A percentile compares a stretch with the other conserved stretches of the same genome.
Conservation (phyloP, 805 yeast genomes). For the Nakazawaea anatomiae region DNA sequence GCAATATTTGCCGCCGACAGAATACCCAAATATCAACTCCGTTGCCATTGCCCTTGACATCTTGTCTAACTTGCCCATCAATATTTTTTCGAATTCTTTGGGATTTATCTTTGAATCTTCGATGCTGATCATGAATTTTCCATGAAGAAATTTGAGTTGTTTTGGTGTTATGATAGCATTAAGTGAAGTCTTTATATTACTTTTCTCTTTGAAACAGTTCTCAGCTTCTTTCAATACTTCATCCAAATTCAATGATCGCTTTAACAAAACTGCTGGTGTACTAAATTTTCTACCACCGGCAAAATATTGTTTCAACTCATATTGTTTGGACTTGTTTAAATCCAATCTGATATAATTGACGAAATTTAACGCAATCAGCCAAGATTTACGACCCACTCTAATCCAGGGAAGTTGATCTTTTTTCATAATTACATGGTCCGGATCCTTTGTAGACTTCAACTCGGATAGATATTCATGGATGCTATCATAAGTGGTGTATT, state of each 20-base stretch:
- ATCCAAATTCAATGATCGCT: conserved; percentile 13
- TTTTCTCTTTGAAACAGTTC: conserved; percentile 6
- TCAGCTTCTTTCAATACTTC: conserved; percentile 15
- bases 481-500: conserved; percentile 9
- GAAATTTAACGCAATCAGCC: conserved; percentile 7
- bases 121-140: conserved; percentile 13
- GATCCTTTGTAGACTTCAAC: conserved; percentile 1
- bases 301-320: conserved; percentile 7
- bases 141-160: conserved; percentile 16
- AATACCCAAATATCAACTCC: conserved; percentile 23
- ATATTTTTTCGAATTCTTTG: conserved; percentile 12
- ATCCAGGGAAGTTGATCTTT: conserved; percentile 9
- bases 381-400: conserved; percentile 8
- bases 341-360: conserved; percentile 7
- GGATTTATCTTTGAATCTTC: conserved; percentile 18
- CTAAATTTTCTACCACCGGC: background rate
- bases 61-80: conserved; percentile 13
- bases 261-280: background rate
- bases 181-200: conserved; percentile 9
- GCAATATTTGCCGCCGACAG: conserved; percentile 21
- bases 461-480: conserved; percentile 7
- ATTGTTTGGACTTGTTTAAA: conserved; percentile 7
- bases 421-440: conserved; percentile 1
- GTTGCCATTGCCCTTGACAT: conserved; percentile 22
- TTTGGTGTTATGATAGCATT: conserved; percentile 16